Base-by-base conservation (phyloP, 805 yeast species). In the Kurtzmaniella cleridarum region DNA sequence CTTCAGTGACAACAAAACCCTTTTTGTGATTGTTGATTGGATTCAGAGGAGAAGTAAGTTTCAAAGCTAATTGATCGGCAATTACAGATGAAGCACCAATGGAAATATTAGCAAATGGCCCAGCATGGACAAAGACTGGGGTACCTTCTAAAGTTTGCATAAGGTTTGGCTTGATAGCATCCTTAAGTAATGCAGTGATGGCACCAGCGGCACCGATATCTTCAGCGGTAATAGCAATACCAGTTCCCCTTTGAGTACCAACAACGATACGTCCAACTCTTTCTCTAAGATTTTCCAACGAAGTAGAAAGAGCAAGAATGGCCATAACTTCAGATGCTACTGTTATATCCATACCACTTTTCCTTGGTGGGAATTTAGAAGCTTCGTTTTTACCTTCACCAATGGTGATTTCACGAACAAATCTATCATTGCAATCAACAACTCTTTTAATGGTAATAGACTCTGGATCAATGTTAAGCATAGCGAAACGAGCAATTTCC, bases 111-210 rank as follows among this genome's bases (percentile, higher is more conserved):
- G 98, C 98, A 62, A 91, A 91, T 23, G 98, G 98, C 46, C 98
- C 98, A 30, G 97, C 97, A 59, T 91, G 98, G 14, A 91, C 96
- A 55, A 91, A 80, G 18, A 91, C 98, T 5, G 98, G 98, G 6
- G 97, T 90, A 43, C 98, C 98, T 66, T 91, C 97, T 45, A 91
- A 75, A 36, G 97, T 87, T 66, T 91, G 98, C 98, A 91, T 91
- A 59, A 91, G 65, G 60, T 87, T 91, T 49, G 98, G 98, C 69
- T 90, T 91, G 60, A 91, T 81, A 17, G 98, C 96, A 59, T 91
- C 98, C 68, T 89, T 91, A 74, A 91, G 71, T 55, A 91, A 73
- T 10, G 98, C 97, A 36, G 97, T 84, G 45, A 91, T 68, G 13
- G 98, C 98, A 55, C 98, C 98, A 20, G 95, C 96, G 62, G 87